Percentiles rank a stretch among this genome's conserved stretches.
Conservation (phyloP, 2,329 filamentous ascomycete species). For the Thermoascus crustaceus region DNA sequence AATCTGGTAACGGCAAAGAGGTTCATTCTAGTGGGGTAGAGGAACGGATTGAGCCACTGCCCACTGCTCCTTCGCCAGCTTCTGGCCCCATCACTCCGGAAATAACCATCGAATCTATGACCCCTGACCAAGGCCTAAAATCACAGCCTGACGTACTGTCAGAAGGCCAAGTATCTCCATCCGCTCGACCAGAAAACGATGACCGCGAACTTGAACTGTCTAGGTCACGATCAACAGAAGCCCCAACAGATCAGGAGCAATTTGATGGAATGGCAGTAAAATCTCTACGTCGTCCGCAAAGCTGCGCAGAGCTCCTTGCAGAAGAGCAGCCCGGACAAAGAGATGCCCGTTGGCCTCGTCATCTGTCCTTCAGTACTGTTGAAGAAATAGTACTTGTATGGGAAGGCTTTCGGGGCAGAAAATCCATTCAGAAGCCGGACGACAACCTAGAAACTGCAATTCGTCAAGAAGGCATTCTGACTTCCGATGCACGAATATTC, state of each 20-base stretch:
- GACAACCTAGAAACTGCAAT: conserved; percentile 34
- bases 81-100: conserved; percentile 19
- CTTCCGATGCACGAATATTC: conserved; percentile 28
- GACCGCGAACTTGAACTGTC: conserved; percentile 21
- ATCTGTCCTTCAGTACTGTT: conserved; percentile 41
- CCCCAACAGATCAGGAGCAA: conserved; percentile 20
- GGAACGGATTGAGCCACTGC: conserved; percentile 5
- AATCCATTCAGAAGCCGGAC: conserved; percentile 27
- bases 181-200: conserved; percentile 17
- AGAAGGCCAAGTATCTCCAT: conserved; percentile 2
- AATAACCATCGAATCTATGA: conserved; percentile 25
- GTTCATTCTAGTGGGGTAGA: conserved; percentile 11
- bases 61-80: conserved; percentile 7
- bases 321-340: conserved; percentile 13
- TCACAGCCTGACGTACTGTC: conserved; percentile 10
- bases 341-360: conserved; percentile 31
- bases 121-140: conserved; percentile 12
- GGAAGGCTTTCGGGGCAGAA: conserved; percentile 19
- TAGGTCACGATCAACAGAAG: conserved; percentile 22
- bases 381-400: conserved; percentile 37
- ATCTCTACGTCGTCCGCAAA: conserved; percentile 31
- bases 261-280: conserved; percentile 19
- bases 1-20: conserved; percentile 13
- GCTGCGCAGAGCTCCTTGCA: conserved; percentile 20
- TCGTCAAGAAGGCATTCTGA: conserved; percentile 30